A percentile compares a stretch with the other conserved stretches of the same genome.
Evolutionary conservation across 305 asterid genomes (phyloP).

Genomic region (Rubia balearica): DNA sequence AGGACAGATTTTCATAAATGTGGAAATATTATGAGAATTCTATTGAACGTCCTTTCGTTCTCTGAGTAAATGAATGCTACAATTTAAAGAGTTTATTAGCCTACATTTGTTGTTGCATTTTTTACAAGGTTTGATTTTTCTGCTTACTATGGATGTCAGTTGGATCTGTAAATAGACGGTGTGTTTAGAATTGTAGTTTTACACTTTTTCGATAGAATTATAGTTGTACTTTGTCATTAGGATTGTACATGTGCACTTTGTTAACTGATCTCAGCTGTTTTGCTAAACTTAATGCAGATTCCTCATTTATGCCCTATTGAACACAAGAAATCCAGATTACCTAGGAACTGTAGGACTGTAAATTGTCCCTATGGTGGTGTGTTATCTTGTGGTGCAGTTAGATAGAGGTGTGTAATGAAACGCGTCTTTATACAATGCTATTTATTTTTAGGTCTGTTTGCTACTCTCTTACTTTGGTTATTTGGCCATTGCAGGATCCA

Average conservation of each 20-base stretch:
- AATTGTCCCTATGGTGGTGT: constrained; percentile 85
- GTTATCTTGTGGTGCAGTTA: constrained; percentile 62
- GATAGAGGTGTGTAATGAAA: constrained; percentile 49
- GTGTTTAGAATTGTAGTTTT: no score
- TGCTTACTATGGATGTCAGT: no score
- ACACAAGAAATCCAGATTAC: constrained; percentile 63
- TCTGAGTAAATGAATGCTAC: no score
- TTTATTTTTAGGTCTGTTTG: constrained; percentile 39
- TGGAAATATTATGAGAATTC: no score
- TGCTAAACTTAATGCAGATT: constrained; percentile 34
- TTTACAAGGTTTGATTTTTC: no score
- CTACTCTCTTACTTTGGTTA: constrained; percentile 54
- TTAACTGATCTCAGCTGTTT: neutral
- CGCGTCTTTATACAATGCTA: neutral
- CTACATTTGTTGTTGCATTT: no score
- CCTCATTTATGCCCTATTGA: constrained; percentile 80
- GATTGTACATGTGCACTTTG: neutral
- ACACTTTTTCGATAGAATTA: no score
- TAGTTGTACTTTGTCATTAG: no score
- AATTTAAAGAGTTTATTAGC: no score
- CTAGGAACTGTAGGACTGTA: constrained; percentile 79
- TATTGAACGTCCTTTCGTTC: no score
- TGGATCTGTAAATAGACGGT: no score
- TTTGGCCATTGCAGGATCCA: constrained; percentile 70
- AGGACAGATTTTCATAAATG: no score